Evolutionary conservation across 176 grass and related monocot species (phyloP).

Genomic region (Rhynchospora tenuis): DNA sequence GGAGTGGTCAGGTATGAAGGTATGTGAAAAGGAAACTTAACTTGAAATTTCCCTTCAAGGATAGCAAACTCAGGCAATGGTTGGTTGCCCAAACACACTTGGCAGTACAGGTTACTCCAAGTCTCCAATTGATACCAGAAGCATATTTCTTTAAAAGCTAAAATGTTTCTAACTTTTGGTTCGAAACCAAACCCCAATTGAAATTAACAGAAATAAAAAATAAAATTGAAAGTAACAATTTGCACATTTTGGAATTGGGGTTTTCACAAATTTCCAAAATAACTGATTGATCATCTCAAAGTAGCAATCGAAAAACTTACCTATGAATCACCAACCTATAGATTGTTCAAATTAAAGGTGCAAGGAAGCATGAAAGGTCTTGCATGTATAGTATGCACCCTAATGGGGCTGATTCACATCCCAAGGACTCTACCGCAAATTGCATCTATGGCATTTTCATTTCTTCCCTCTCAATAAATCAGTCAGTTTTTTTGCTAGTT

Average conservation of each 20-base stretch:
- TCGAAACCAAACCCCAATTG: background rate
- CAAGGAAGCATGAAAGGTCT: background rate
- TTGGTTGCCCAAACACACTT: no score
- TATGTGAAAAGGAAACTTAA: background rate
- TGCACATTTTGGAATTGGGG: no score
- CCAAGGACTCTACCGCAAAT: background rate
- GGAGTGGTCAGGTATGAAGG: slow-evolving; percentile 47
- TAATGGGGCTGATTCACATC: background rate
- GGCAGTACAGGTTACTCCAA: no score
- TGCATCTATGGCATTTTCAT: background rate
- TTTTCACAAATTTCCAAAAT: no score
- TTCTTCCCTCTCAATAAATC: background rate
- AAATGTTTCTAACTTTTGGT: background rate
- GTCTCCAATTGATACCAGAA: no score
- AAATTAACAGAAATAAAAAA: no score
- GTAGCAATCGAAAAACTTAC: background rate
- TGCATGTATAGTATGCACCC: no score
- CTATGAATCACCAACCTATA: background rate
- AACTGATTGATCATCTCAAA: no score
- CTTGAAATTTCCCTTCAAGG: background rate
- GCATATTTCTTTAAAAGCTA: no score
- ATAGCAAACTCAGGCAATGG: background rate
- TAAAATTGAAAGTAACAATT: no score
- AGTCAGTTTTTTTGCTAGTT: background rate
- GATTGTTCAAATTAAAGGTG: background rate